Percentiles rank a stretch among this genome's conserved stretches.
Conservation (phyloP, 2,329 filamentous ascomycete species). For the Escovopsis weberi region DNA sequence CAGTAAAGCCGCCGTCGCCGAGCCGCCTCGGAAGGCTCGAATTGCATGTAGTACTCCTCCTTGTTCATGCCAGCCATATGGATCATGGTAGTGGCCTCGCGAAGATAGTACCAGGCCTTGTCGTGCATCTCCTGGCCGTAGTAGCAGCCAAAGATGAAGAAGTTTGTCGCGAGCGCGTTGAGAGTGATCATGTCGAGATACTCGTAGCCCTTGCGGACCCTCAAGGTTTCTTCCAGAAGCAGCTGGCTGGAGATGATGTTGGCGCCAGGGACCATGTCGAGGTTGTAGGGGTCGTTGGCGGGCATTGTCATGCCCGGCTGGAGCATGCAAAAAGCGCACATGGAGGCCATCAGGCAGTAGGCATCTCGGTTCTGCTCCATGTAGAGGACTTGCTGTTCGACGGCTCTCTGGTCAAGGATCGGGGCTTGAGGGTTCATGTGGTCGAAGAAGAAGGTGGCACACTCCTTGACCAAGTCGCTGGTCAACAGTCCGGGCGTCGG, state of each 20-base stretch:
- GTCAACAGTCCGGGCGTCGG: slow-evolving; percentile 48
- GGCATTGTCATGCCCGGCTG: slow-evolving; percentile 53
- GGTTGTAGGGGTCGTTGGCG: slow-evolving; percentile 37
- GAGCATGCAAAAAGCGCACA: slow-evolving; percentile 54
- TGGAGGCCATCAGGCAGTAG: slow-evolving; percentile 49
- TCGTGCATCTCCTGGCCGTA: slow-evolving; percentile 59
- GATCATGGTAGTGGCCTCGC: slow-evolving; percentile 60
- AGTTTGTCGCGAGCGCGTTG: slow-evolving; percentile 55
- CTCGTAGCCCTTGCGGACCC: slow-evolving; percentile 49
- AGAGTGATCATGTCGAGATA: slow-evolving; percentile 41
- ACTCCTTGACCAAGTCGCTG: slow-evolving; percentile 48
- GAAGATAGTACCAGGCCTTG: slow-evolving; percentile 65
- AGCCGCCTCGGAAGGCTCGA: slow-evolving; percentile 44
- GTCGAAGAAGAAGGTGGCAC: slow-evolving; percentile 53
- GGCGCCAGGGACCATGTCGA: slow-evolving; percentile 41
- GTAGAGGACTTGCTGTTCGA: slow-evolving; percentile 44
- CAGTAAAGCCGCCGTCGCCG: slow-evolving; percentile 56
- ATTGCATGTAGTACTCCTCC: slow-evolving; percentile 46
- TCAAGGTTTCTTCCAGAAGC: slow-evolving; percentile 51
- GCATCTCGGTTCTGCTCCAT: slow-evolving; percentile 48
- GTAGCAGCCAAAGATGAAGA: slow-evolving; percentile 62
- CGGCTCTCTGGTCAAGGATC: slow-evolving; percentile 41
- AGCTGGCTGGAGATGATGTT: slow-evolving; percentile 51
- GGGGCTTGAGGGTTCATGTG: slow-evolving; percentile 52
- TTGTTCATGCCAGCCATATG: slow-evolving; percentile 46